phyloP scores from a whole-genome alignment of 179 eudicot species.

The Camellia oleifera region DNA sequence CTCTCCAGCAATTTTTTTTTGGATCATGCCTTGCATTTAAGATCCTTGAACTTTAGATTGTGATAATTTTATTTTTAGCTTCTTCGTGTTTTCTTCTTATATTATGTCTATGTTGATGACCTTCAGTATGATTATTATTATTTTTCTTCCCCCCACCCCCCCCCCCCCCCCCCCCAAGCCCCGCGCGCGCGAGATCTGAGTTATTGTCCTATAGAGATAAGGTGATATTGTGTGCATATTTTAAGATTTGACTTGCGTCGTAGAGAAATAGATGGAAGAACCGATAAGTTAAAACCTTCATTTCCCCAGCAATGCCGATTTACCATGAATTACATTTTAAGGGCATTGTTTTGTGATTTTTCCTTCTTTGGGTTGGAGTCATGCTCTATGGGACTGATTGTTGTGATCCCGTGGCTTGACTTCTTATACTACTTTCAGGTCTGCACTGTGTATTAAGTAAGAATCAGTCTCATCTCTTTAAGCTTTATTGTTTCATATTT shows the following conservation, averaged over 20 bases:
- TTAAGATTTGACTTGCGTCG: neutral
- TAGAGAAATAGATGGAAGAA: neutral
- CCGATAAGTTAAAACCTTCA: neutral
- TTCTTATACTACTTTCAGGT: neutral
- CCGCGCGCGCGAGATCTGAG: too few species aligned
- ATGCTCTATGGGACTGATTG: neutral
- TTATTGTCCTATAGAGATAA: neutral
- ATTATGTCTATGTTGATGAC: neutral
- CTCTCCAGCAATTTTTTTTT: neutral
- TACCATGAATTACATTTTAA: neutral
- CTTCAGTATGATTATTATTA: neutral
- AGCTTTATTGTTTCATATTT: neutral
- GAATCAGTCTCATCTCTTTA: neutral
- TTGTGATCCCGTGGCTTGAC: neutral
- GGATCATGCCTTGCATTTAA: neutral
- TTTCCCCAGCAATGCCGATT: neutral
- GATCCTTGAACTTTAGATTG: neutral
- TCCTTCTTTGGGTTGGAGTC: neutral
- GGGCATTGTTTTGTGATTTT: conserved; percentile 1
- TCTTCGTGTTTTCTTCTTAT: neutral
- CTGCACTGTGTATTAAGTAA: neutral
- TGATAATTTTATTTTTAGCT: neutral
- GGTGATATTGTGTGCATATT: neutral
- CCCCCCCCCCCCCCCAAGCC: too few species aligned
- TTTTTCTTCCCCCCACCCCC: neutral